Base-by-base conservation (phyloP, 352 stramenopile species). In the Hyaloperonospora brassicae region DNA sequence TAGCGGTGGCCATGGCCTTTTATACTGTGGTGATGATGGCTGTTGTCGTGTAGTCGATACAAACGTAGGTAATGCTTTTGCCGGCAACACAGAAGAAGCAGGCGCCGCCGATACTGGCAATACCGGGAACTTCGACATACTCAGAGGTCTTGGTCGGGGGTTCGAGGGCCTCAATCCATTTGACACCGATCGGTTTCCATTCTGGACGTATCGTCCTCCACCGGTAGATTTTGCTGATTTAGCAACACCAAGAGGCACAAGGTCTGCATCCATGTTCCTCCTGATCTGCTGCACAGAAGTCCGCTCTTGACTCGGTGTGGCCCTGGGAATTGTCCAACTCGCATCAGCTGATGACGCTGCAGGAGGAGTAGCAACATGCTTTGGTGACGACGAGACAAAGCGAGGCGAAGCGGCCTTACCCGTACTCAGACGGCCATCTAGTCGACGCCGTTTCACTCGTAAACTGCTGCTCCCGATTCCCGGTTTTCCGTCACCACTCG, bases 201-300 rank as follows among this genome's bases (percentile, higher is more conserved):
- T 87, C 35, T 83, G 72, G 14, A 89, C 75, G 50, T 89, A 89
- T 44, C 79, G 59, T 25, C 79, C 77, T 24, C 79, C 79, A 51
- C 70, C 72, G 4, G 54, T 40, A n/a, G 68, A 53, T 34, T 47
- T 71, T 23, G 59, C 14, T 50, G 64, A 59, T 14, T 39, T 66
- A 0, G 47, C 50, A 24, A 73, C 62, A 2, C 79, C 79, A 4
- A 87, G 53, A 17, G 79, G 62, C 17, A 87, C 75, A 14, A 79
- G 52, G 13, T 80, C 72, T 31, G 85, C 73, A 24, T 52, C 57
- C 58, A 72, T 64, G 11, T 34, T 69, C 10, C 13, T 59, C 7
- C 69, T 82, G 30, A 79, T 68, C 7, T 65, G 53, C 46, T 75
- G 69, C 1, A 52, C 64, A 12, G 62, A 50, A 9, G 63, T 78